Base-by-base conservation (phyloP, 2,329 filamentous ascomycete species). In the Aulographum hederae region DNA sequence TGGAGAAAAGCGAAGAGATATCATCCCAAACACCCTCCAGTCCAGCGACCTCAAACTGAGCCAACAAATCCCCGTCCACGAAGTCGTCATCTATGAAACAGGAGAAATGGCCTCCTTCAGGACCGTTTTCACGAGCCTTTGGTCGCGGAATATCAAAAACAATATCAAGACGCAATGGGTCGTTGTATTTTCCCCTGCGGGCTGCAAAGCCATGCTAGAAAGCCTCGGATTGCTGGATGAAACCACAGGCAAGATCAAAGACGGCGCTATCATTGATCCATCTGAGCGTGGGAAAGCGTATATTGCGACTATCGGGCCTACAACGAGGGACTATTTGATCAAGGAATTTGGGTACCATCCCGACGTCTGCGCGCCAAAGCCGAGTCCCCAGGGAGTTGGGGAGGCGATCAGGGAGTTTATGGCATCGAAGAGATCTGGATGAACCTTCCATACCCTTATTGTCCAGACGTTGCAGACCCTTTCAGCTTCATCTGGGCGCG, bases 281-380 rank as follows among this genome's bases (percentile, higher is more conserved):
- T 25, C 42, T n/a, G 33, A 28, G 12, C 28, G 27, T 11, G 31
- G 26, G 6, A 40, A 34, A 35, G 14, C 26, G 26, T 28, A 21
- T 38, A 61, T 95, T 37, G 81, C 77, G 11, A 91, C 85, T 0
- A 98, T 98, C 52, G 89, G 89, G 1, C 86, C 89, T 10, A 98
- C 89, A 13, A 98, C 89, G 8, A 66, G 75, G 39, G 73, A 84
- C 41, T 73, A 81, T 53, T 56, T 98, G 28, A 49, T 59, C 12
- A 58, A 61, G 14, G 64, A 61, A 1, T 81, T 82, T 48, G 67
- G 57, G 1, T 77, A 73, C 39, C 63, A 72, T 42, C 72, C 80
- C 1, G 73, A 86, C 47, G 77, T 79, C n/a, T 91, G 78, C 51
- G 80, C 89, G 2, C 69, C 69, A 44, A 75, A 65, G 44, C 89